Evolutionary conservation across 2,329 filamentous ascomycete species (phyloP).

Genomic region (Geosmithia flava): DNA sequence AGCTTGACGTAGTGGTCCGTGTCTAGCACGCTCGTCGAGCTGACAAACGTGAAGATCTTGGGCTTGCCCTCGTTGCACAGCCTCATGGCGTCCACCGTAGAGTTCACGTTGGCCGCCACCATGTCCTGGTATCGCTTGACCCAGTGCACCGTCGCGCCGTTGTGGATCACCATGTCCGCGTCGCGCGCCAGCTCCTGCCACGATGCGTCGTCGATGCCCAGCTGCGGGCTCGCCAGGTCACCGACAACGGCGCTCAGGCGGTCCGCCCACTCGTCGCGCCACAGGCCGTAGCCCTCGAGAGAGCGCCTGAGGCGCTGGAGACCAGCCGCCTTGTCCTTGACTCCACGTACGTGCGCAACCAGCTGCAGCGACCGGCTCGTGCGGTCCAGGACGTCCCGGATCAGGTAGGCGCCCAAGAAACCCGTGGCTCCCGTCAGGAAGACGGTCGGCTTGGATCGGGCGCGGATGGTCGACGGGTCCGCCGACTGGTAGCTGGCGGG

Average conservation of each 20-base stretch:
- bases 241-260: conserved; percentile 54
- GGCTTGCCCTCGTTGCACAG: conserved; percentile 67
- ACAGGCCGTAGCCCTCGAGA: conserved; percentile 67
- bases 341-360: conserved; percentile 60
- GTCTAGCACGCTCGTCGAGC: conserved; percentile 70
- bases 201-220: conserved; percentile 54
- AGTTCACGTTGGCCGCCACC: conserved; percentile 64
- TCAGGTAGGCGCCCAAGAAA: conserved; percentile 73
- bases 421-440: conserved; percentile 72
- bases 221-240: conserved; percentile 57
- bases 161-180: conserved; percentile 68
- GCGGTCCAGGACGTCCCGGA: conserved; percentile 61
- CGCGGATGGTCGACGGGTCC: conserved; percentile 19
- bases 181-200: conserved; percentile 56
- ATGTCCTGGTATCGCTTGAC: conserved; percentile 65
- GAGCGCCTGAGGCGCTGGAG: conserved; percentile 54
- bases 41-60: conserved; percentile 65
- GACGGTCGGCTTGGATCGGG: conserved; percentile 36
- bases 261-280: conserved; percentile 58
- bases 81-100: conserved; percentile 62
- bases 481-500: conserved; percentile 22
- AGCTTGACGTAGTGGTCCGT: conserved; percentile 68
- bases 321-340: conserved; percentile 39
- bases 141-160: conserved; percentile 76
- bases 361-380: conserved; percentile 22